These are phyloP conservation scores for Neoboletus subvelutipes DNA, from an alignment of 768 basidiomycete species.

Conservation along the genomic window DNA sequence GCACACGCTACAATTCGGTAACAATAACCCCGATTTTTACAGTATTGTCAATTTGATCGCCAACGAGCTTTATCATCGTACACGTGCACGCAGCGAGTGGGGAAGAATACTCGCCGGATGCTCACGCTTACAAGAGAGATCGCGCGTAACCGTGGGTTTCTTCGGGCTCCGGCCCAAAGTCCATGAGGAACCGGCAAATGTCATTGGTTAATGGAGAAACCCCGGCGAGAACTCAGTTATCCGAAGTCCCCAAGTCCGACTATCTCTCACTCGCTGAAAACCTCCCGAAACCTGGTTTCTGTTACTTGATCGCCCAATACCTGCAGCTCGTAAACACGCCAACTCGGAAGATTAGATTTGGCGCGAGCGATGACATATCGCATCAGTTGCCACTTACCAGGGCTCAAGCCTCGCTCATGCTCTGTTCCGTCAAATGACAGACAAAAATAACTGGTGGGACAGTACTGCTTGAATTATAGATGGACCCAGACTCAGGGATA, in stretches of 20 bases:
- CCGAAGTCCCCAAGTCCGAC: not conserved
- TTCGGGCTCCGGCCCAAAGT: not conserved
- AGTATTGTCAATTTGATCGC: not conserved
- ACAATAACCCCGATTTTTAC: not conserved
- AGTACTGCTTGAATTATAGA: not conserved
- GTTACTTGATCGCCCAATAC: not conserved
- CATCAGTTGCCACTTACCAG: not conserved
- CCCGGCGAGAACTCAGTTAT: not conserved
- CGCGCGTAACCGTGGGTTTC: too few relatives aligned
- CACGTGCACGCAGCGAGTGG: not conserved
- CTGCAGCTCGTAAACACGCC: not conserved
- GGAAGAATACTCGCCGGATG: not conserved
- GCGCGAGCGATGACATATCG: not conserved
- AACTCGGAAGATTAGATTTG: not conserved
- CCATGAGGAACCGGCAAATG: not conserved
- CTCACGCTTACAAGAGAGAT: not conserved
- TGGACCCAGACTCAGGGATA: not conserved
- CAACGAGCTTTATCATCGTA: not conserved
- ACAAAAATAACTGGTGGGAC: not conserved
- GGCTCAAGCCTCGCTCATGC: too few relatives aligned
- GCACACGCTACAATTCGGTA: not conserved
- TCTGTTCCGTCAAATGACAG: too few relatives aligned
- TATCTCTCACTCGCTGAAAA: not conserved
- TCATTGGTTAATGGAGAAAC: not conserved
- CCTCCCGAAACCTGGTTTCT: not conserved